phyloP scores from a whole-genome alignment of 768 basidiomycete species.

The Coprinopsis strossmayeri region DNA sequence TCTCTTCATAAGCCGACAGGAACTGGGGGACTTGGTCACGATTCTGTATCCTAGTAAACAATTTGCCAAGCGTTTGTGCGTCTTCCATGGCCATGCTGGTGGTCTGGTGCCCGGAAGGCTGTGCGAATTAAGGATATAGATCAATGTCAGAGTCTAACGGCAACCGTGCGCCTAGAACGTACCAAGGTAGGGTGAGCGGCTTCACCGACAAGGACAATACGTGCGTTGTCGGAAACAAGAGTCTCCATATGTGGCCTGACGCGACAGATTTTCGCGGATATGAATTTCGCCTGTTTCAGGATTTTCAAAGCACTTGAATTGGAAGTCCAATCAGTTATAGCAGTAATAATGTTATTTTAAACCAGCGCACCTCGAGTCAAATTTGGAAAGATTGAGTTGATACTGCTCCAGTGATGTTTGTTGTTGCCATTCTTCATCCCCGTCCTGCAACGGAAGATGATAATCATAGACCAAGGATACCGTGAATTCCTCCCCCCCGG shows the following conservation, averaged over 20 bases:
- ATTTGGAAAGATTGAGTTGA: slow-evolving; percentile 25
- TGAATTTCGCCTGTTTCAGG: slow-evolving; percentile 20
- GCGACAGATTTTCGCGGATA: slow-evolving; percentile 24
- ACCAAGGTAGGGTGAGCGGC: slow-evolving; percentile 54
- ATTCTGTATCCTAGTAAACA: slow-evolving; percentile 48
- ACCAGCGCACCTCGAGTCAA: slow-evolving; percentile 29
- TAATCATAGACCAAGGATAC: slow-evolving; percentile 20
- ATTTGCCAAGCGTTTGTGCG: slow-evolving; percentile 48
- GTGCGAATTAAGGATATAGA: not conserved
- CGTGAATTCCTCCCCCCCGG: slow-evolving; percentile 20
- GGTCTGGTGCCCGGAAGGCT: slow-evolving; percentile 52
- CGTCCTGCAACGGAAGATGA: slow-evolving; percentile 16
- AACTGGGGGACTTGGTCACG: slow-evolving; percentile 43
- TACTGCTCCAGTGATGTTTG: slow-evolving; percentile 25
- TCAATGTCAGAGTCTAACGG: no score
- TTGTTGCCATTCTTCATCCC: slow-evolving; percentile 25
- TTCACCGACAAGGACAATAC: slow-evolving; percentile 50
- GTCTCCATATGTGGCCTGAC: slow-evolving; percentile 31
- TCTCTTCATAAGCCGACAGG: slow-evolving; percentile 50
- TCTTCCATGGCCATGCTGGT: slow-evolving; percentile 54
- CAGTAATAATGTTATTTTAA: no score
- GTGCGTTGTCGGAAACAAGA: slow-evolving; percentile 42
- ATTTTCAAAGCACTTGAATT: slow-evolving; percentile 33
- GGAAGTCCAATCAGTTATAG: no score
- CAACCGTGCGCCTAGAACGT: no score